Evolutionary conservation across 2,329 filamentous ascomycete species (phyloP).

Genomic region (Colletotrichum zoysiae): DNA sequence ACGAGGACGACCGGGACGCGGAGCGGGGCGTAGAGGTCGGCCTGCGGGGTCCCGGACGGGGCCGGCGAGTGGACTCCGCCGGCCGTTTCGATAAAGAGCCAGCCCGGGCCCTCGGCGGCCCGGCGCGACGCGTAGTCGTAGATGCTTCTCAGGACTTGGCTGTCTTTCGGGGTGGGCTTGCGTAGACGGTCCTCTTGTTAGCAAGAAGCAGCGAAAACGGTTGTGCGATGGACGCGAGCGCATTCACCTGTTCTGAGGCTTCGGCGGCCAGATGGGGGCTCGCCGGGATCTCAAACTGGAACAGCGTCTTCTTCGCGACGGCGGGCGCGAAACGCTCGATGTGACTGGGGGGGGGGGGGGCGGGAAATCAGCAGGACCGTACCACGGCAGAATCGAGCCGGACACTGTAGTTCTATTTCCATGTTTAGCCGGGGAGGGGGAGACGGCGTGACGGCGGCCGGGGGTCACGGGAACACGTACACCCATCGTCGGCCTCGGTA

Average conservation of each 20-base stretch:
- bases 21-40: slow-evolving; percentile 80
- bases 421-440: background rate
- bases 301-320: slow-evolving; percentile 67
- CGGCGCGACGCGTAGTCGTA: slow-evolving; percentile 59
- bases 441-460: background rate
- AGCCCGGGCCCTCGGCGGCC: slow-evolving; percentile 60
- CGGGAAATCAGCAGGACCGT: slow-evolving; percentile 6
- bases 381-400: background rate
- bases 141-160: slow-evolving; percentile 63
- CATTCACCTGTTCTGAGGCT: slow-evolving; percentile 56
- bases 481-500: slow-evolving; percentile 79
- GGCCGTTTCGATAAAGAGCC: slow-evolving; percentile 82
- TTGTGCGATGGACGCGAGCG: background rate
- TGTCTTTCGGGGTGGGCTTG: slow-evolving; percentile 59
- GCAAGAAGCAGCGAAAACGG: no score
- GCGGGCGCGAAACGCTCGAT: slow-evolving; percentile 69
- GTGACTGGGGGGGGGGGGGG: slow-evolving; percentile 62
- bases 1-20: slow-evolving; percentile 81
- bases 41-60: slow-evolving; percentile 81
- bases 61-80: slow-evolving; percentile 85
- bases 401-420: slow-evolving; percentile 10
- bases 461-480: slow-evolving; percentile 45
- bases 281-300: slow-evolving; percentile 79
- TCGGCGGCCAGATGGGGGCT: slow-evolving; percentile 82
- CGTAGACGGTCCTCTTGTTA: background rate